These are phyloP conservation scores for Blastocystis sp. DNA, from an alignment of 352 stramenopile species.

Conservation along the genomic window DNA sequence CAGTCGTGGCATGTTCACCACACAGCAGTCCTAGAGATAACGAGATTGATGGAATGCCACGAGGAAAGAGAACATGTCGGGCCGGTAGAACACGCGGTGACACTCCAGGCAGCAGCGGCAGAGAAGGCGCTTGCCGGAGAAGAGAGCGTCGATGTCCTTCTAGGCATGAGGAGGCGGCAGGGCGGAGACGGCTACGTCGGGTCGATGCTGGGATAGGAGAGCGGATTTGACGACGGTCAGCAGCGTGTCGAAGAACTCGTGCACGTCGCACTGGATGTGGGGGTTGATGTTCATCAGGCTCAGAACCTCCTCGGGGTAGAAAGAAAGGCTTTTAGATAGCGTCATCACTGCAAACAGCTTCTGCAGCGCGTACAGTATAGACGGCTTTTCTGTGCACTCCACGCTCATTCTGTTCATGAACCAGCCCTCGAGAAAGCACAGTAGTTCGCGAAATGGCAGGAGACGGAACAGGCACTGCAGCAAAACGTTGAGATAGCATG, in stretches of 20 bases:
- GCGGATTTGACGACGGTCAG: slow-evolving; percentile 12
- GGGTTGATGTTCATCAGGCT: slow-evolving; percentile 18
- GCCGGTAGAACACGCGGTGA: slow-evolving; percentile 53
- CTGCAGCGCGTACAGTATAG: slow-evolving; percentile 37
- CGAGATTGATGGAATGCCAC: background rate
- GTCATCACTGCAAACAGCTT: slow-evolving; percentile 55
- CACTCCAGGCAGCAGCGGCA: slow-evolving; percentile 64
- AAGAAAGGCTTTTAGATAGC: slow-evolving; percentile 48
- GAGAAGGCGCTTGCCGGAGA: slow-evolving; percentile 47
- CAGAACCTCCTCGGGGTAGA: slow-evolving; percentile 14
- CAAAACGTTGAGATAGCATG: slow-evolving; percentile 61
- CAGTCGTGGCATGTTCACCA: slow-evolving; percentile 49
- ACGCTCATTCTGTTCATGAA: slow-evolving; percentile 31
- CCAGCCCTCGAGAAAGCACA: background rate
- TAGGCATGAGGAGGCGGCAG: background rate
- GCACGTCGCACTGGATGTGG: slow-evolving; percentile 55
- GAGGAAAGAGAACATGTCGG: slow-evolving; percentile 64
- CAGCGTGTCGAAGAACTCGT: slow-evolving; percentile 64
- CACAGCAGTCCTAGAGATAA: slow-evolving; percentile 34
- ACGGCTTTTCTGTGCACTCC: background rate
- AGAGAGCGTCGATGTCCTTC: slow-evolving; percentile 27
- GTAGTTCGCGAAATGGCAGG: slow-evolving; percentile 18
- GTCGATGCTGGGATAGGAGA: background rate
- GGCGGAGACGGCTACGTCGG: background rate
- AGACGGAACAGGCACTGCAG: slow-evolving; percentile 50